phyloP scores from a whole-genome alignment of 2,329 filamentous ascomycete species.

The Fusarium stilboides region DNA sequence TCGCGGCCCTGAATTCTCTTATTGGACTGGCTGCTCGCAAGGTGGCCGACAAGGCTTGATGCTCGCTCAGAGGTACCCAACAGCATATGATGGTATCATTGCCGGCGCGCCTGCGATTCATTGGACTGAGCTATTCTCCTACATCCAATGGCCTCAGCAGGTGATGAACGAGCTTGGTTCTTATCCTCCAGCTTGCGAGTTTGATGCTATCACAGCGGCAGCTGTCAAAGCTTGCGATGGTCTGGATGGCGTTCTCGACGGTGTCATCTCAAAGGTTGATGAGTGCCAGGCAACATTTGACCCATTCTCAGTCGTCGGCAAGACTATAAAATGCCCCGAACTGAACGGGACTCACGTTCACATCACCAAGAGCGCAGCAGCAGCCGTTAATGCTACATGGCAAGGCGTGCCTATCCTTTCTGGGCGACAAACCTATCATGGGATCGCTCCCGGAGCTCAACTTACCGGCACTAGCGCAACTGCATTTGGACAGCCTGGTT shows the following conservation, averaged over 20 bases:
- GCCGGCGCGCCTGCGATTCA: slow-evolving; percentile 20
- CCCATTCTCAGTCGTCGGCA: neutral
- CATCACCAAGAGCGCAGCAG: neutral
- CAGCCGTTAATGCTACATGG: neutral
- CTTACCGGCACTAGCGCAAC: neutral
- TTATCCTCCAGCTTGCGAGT: slow-evolving; percentile 27
- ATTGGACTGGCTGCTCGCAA: slow-evolving; percentile 41
- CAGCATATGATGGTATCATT: slow-evolving; percentile 38
- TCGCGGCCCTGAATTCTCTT: slow-evolving; percentile 22
- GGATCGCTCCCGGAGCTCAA: neutral
- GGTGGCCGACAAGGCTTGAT: slow-evolving; percentile 33
- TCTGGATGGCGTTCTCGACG: slow-evolving; percentile 44
- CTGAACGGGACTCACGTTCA: neutral
- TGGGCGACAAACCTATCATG: slow-evolving; percentile 1
- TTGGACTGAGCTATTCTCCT: neutral
- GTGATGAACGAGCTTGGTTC: slow-evolving; percentile 14
- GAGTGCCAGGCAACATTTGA: neutral
- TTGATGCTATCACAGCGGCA: slow-evolving; percentile 8
- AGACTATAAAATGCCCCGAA: neutral
- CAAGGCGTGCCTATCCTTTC: neutral
- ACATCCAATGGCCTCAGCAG: neutral
- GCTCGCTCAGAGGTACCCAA: slow-evolving; percentile 33
- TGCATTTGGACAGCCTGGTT: neutral
- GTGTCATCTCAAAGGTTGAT: slow-evolving; percentile 39
- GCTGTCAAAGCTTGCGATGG: slow-evolving; percentile 37